These are phyloP conservation scores for Xerophyta viscosa DNA, from an alignment of 106 monocot genomes.

Conservation along the genomic window DNA sequence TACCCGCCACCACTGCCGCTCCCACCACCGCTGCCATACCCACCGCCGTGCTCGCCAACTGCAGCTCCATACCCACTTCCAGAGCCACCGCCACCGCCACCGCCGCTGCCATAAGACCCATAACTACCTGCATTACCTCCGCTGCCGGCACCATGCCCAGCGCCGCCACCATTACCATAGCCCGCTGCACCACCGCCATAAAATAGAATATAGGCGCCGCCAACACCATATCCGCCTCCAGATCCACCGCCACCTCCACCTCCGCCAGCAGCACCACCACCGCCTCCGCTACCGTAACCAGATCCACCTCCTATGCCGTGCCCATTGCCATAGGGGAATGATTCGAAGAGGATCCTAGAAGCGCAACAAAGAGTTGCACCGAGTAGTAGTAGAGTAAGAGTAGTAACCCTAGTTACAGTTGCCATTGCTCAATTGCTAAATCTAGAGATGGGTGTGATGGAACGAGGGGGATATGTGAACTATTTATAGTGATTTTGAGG, in stretches of 20 bases:
- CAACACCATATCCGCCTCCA: slow-evolving; percentile 8
- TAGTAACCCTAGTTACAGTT: too few species aligned
- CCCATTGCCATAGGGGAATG: slow-evolving; percentile 2
- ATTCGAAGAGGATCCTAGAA: slow-evolving; percentile 16
- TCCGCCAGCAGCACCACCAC: too few species aligned
- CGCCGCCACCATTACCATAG: too few species aligned
- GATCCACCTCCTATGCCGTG: slow-evolving; percentile 12
- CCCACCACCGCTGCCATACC: not conserved
- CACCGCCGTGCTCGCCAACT: slow-evolving; percentile 13
- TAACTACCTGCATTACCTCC: slow-evolving; percentile 3
- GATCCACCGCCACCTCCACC: too few species aligned
- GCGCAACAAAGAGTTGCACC: slow-evolving; percentile 19
- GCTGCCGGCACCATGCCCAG: not conserved
- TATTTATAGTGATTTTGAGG: too few species aligned
- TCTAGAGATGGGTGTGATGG: too few species aligned
- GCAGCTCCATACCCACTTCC: too few species aligned
- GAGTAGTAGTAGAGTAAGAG: too few species aligned
- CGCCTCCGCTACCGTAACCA: slow-evolving; percentile 11
- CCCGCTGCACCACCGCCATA: too few species aligned
- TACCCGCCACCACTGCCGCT: slow-evolving; percentile 7
- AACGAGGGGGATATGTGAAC: too few species aligned
- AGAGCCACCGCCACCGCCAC: slow-evolving; percentile 18
- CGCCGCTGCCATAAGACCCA: slow-evolving; percentile 2
- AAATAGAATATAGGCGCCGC: not conserved
- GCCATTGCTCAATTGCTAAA: too few species aligned